Evolutionary conservation across 148 eudicot genomes (phyloP), one percentile per base, ranked within the genome.

Genomic region (Limonium bicolor): DNA sequence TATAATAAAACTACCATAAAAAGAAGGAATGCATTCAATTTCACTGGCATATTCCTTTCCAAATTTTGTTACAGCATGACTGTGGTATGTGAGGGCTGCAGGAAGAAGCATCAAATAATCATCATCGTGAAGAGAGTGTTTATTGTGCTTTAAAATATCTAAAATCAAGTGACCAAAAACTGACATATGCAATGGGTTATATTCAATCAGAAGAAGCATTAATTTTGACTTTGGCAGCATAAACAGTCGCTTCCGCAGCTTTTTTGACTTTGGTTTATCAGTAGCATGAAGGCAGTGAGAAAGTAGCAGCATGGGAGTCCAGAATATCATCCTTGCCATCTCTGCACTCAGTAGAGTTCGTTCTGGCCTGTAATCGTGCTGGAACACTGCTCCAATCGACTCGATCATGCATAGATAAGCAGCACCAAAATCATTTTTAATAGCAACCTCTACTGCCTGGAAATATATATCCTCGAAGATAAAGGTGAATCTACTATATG

Each of bases 51-150:
- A 54, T 40, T 60, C 65, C 26, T 50, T 56, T 50, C 60, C 62
- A 8, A 51, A 57, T 33, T 62, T 80, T 41, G 62, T 37, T 31
- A 42, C 32, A 57, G 57, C 35, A 41, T 68, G 62, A 58, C 51
- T 62, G 32, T 80, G 30, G 68, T 64, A 85, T 24, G 64, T 66
- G 24, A 65, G 34, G 46, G 68, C 80, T 36, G 77, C 74, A 43
- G 99, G 99, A 63, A 90, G 53, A 69, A 78, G 85, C 67, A 73
- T 64, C 73, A 90, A 23, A 52, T 67, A 60, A 31, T 57, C 73
- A 48, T 74, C 71, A 44, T 71, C 77, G 16, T 73, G 61, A 57
- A 65, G 55, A 36, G 50, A 51, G 54, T 29, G 50, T 20, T 50
- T 45, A 50, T 37, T 19, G 5, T 46, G 45, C 42, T 55, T 45